A percentile compares a stretch with the other conserved stretches of the same genome.
Evolutionary conservation across 768 basidiomycete species (phyloP).

Genomic region (Psilocybe azurescens): DNA sequence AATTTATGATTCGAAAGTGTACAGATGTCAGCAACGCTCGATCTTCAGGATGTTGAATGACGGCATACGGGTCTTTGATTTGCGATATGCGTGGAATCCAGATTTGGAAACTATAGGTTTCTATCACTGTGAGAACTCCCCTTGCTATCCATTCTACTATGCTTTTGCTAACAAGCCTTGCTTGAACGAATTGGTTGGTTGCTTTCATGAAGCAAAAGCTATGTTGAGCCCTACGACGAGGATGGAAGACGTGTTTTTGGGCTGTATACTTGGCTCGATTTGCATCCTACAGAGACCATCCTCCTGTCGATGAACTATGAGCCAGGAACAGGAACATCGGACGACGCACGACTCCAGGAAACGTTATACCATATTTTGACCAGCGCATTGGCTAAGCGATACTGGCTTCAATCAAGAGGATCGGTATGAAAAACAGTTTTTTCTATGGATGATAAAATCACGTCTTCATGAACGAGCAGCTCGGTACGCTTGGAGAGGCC

Average conservation of each 20-base stretch:
- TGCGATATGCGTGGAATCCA: constrained; percentile 53
- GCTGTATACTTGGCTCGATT: constrained; percentile 53
- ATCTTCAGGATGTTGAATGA: constrained; percentile 50
- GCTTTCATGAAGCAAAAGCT: constrained; percentile 34
- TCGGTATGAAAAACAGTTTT: constrained; percentile 13
- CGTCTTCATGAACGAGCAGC: constrained; percentile 28
- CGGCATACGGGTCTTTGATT: constrained; percentile 53
- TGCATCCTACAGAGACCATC: constrained; percentile 55
- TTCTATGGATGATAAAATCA: no score
- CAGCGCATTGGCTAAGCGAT: constrained; percentile 40
- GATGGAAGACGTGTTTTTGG: constrained; percentile 57
- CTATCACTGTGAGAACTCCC: constrained; percentile 41
- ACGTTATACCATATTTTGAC: constrained; percentile 44
- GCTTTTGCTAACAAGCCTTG: no score
- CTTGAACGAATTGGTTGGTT: no score
- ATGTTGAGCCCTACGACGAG: constrained; percentile 49
- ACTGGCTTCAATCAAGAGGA: constrained; percentile 52
- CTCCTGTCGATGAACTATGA: constrained; percentile 57
- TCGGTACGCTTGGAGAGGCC: constrained; percentile 53
- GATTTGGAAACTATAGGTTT: constrained; percentile 55
- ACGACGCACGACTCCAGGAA: constrained; percentile 46
- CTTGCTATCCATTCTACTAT: no score
- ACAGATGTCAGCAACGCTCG: constrained; percentile 50
- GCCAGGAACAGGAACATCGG: constrained; percentile 46
- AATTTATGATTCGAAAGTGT: constrained; percentile 36